Evolutionary conservation across 2,329 filamentous ascomycete species (phyloP), one percentile per base, ranked within the genome.

Genomic region (Stachybotrys echinatus): DNA sequence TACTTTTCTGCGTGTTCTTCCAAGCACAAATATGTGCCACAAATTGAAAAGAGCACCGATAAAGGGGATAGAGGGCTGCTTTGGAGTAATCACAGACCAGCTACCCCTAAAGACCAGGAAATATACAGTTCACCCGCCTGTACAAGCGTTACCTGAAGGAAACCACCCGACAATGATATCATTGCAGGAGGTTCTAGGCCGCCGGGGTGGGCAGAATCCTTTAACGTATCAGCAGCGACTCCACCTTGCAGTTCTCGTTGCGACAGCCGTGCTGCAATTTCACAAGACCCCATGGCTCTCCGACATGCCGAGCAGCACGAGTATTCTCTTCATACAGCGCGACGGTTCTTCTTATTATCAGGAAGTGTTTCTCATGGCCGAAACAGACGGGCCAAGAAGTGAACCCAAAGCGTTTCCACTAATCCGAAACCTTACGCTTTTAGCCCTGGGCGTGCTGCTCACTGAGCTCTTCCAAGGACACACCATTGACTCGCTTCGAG

Each of bases 281-380:
- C 55, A 54, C n/a, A 57, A 56, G 4, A 55, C 55, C 0, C 52
- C 50, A 3, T 57, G 55, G 55, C 49, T 56, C 4, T 45, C 50
- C 2, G 52, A 48, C 3, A 39, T 4, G 2, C 19, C 54, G 2
- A 55, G 44, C 3, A 42, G 23, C 3, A 47, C 17, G 12, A 44
- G 38, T 2, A 27, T 57, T 0, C 44, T 52, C 17, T 57, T 56
- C 27, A 56, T 57, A 4, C 37, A 34, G 23, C 42, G 12, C 1
- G 47, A 39, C 1, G 19, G 20, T 3, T 2, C 4, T 0, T 7
- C 46, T 4, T 52, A 47, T 0, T 55, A 50, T 23, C 37, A 18
- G 2, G 8, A 40, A 8, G 54, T 52, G 0, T 57, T 57, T 1
- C 12, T 47, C n/a, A 42, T 20, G 38, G n/a, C 8, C 31, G 18